Conservation (phyloP, 2,329 filamentous ascomycete genomes). For the Arthroderma sp. region DNA sequence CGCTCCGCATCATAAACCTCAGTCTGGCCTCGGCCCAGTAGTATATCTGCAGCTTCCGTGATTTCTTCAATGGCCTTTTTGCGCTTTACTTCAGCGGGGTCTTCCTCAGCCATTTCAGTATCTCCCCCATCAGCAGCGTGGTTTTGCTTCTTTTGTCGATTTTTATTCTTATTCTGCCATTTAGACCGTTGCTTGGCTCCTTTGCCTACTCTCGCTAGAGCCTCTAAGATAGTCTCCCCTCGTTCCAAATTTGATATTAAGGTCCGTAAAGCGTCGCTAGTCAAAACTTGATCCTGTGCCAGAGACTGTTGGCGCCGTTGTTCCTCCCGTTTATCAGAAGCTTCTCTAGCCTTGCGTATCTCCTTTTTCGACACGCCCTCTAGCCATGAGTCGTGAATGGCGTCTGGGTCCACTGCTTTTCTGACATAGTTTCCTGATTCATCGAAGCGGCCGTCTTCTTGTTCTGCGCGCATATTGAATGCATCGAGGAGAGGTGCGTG, state of each 20-base stretch:
- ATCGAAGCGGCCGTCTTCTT: constrained; percentile 88
- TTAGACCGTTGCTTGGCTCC: constrained; percentile 46
- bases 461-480: constrained; percentile 83
- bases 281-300: constrained; percentile 60
- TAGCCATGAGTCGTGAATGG: constrained; percentile 82
- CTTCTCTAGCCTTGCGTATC: constrained; percentile 74
- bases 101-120: constrained; percentile 62
- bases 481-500: constrained; percentile 91
- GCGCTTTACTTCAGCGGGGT: constrained; percentile 56
- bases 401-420: constrained; percentile 77
- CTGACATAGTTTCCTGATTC: constrained; percentile 82
- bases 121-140: constrained; percentile 20
- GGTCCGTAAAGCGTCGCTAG: constrained; percentile 57
- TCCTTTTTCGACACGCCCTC: constrained; percentile 89
- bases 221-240: constrained; percentile 78
- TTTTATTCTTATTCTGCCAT: constrained; percentile 49
- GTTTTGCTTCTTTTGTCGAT: constrained; percentile 30
- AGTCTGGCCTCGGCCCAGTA: constrained; percentile 67
- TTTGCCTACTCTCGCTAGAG: constrained; percentile 66
- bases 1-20: constrained; percentile 89
- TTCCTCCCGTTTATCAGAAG: constrained; percentile 70
- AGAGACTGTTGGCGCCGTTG: constrained; percentile 59
- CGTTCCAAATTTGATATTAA: constrained; percentile 63
- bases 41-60: constrained; percentile 77
- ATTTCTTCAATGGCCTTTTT: constrained; percentile 66